These are phyloP conservation scores for Suillus alpinus DNA, from an alignment of 768 basidiomycete genomes.

Conservation along the genomic window DNA sequence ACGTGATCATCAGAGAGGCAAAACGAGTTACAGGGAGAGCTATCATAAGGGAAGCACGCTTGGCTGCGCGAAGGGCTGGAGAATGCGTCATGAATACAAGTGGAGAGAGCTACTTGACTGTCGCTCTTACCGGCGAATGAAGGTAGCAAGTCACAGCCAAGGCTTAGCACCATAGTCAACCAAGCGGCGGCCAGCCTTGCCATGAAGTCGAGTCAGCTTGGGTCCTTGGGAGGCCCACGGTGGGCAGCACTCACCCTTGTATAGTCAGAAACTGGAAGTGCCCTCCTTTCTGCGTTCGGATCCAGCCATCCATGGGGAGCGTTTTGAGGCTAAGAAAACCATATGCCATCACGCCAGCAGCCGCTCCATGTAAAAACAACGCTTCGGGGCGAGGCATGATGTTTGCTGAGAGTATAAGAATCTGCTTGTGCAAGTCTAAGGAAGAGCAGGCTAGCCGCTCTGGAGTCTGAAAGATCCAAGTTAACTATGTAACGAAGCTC, in stretches of 20 bases:
- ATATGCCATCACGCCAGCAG: conserved; percentile 34
- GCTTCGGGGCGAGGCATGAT: conserved; percentile 3
- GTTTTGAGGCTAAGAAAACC: conserved; percentile 26
- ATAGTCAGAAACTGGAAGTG: conserved; percentile 76
- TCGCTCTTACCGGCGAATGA: conserved; percentile 29
- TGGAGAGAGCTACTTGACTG: neutral
- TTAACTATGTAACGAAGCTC: neutral
- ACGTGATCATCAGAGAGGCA: neutral
- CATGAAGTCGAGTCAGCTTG: conserved; percentile 6
- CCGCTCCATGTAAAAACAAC: conserved; percentile 30
- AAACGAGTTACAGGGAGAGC: conserved; percentile 55
- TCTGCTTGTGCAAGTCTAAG: neutral
- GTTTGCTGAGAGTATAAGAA: neutral
- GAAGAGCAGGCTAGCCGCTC: neutral
- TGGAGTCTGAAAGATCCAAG: neutral
- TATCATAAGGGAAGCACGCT: conserved; percentile 58
- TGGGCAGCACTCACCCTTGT: conserved; percentile 53
- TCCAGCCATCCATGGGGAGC: conserved; percentile 25
- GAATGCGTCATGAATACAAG: neutral
- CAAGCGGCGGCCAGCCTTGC: conserved; percentile 37
- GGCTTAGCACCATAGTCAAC: conserved; percentile 39
- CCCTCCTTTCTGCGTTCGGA: conserved; percentile 55
- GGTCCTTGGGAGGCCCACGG: neutral
- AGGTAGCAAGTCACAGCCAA: conserved; percentile 41
- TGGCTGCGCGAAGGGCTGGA: conserved; percentile 36